Conservation (phyloP, 2,329 filamentous ascomycete genomes). For the Aspergillus ochraceus region DNA sequence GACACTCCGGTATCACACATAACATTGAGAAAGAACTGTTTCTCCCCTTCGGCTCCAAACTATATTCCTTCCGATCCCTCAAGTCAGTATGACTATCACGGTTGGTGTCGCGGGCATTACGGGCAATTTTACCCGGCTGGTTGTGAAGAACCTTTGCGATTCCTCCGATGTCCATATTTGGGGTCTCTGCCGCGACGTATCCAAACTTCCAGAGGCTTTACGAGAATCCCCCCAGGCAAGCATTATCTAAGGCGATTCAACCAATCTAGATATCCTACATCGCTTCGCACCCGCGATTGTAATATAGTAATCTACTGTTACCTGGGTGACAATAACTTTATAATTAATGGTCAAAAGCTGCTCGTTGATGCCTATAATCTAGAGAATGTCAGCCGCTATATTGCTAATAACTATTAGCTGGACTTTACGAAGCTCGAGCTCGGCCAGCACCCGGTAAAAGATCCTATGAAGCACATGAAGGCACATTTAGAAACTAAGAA, state of each 20-base stretch:
- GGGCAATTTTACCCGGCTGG: constrained; percentile 31
- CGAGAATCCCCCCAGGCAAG: background rate
- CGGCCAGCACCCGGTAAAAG: too few species aligned
- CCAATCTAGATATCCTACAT: constrained; percentile 23
- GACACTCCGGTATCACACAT: too few species aligned
- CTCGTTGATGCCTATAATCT: too few species aligned
- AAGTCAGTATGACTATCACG: background rate
- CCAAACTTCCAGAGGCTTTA: constrained; percentile 23
- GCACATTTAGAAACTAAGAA: too few species aligned
- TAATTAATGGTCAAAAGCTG: constrained; percentile 45
- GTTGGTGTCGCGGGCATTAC: constrained; percentile 38
- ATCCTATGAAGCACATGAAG: too few species aligned
- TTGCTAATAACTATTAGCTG: too few species aligned
- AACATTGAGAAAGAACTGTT: too few species aligned
- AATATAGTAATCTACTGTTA: constrained; percentile 45
- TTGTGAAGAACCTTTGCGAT: constrained; percentile 30
- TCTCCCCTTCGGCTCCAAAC: too few species aligned
- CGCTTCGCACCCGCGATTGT: constrained; percentile 29
- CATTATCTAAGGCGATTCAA: constrained; percentile 23
- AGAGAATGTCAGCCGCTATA: too few species aligned
- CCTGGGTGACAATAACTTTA: constrained; percentile 38
- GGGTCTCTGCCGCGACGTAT: constrained; percentile 30
- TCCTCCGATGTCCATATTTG: constrained; percentile 24
- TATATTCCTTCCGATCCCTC: too few species aligned
- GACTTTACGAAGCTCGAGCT: too few species aligned